Evolutionary conservation across 2,329 filamentous ascomycete species (phyloP).

Genomic region (Claviceps humidiphila): DNA sequence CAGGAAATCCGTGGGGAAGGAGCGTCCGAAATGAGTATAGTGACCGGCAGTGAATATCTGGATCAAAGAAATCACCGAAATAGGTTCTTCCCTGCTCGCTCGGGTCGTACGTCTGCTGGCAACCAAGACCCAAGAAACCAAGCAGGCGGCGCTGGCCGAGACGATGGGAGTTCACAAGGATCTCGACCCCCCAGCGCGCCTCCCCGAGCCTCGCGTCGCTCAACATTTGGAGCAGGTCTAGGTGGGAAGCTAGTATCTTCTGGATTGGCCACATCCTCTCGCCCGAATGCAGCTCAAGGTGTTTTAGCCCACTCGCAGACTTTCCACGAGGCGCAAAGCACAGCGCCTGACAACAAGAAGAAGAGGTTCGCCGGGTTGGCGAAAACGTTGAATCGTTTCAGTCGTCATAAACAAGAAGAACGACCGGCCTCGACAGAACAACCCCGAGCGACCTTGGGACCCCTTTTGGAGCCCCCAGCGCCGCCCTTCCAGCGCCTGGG

Average conservation of each 20-base stretch:
- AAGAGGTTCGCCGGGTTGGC: slow-evolving; percentile 32
- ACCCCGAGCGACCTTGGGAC: not conserved
- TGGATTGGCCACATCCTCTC: slow-evolving; percentile 12
- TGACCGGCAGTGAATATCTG: slow-evolving; percentile 21
- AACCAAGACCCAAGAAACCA: slow-evolving; percentile 7
- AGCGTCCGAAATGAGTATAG: slow-evolving; percentile 27
- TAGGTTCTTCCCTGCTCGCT: slow-evolving; percentile 23
- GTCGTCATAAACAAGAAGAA: not conserved
- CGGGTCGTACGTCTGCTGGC: slow-evolving; percentile 13
- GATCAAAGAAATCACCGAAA: slow-evolving; percentile 25
- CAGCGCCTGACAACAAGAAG: slow-evolving; percentile 22
- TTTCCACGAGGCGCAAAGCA: slow-evolving; percentile 2
- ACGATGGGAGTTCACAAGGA: slow-evolving; percentile 7
- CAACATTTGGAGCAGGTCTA: slow-evolving; percentile 23
- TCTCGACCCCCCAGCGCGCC: slow-evolving; percentile 10
- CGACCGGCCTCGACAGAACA: not conserved
- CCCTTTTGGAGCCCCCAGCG: slow-evolving; percentile 9
- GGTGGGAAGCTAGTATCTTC: slow-evolving; percentile 9
- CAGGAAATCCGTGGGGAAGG: slow-evolving; percentile 22
- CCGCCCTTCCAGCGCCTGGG: slow-evolving; percentile 8
- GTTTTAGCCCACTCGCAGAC: not conserved
- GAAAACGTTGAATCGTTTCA: slow-evolving; percentile 12
- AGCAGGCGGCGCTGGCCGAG: not conserved
- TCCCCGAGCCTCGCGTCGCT: slow-evolving; percentile 23
- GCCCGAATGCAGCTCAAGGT: slow-evolving; percentile 9